Evolutionary conservation across 164 flowering plant species (phyloP).

Genomic region (Cinnamomum micranthum): DNA sequence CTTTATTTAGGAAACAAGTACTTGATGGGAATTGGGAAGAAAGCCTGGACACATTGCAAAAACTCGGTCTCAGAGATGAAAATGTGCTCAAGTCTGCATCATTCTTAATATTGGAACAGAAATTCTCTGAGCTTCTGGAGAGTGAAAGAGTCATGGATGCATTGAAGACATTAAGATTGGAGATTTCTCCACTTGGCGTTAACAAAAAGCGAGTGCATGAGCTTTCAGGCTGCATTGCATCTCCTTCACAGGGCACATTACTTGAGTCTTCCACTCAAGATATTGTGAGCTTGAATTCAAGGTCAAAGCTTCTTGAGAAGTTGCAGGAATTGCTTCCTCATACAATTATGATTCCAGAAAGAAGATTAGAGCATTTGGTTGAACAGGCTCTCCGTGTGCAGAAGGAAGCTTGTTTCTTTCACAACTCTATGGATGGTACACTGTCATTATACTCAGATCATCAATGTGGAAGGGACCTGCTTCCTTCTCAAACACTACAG

Average conservation of each 20-base stretch:
- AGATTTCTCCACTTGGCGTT: conserved; percentile 64
- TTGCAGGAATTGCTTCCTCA: conserved; percentile 75
- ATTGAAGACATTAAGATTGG: conserved; percentile 55
- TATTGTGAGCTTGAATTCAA: conserved; percentile 27
- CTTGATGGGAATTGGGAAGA: conserved; percentile 75
- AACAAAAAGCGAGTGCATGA: conserved; percentile 52
- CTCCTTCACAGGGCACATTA: conserved; percentile 28
- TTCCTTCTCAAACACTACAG: conserved; percentile 79
- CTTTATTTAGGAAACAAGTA: conserved; percentile 51
- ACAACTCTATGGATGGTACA: conserved; percentile 59
- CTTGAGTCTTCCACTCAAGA: conserved; percentile 30
- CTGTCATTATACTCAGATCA: conserved; percentile 76
- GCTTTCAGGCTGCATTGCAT: conserved; percentile 53
- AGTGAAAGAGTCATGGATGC: conserved; percentile 55
- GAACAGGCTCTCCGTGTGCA: conserved; percentile 79
- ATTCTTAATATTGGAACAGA: conserved; percentile 72
- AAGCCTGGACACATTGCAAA: conserved; percentile 55
- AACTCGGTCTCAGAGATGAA: conserved; percentile 51
- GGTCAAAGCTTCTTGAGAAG: conserved; percentile 47
- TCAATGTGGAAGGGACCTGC: conserved; percentile 69
- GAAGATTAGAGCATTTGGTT: conserved; percentile 71
- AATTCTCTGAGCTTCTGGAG: conserved; percentile 58
- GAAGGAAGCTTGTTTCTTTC: conserved; percentile 66
- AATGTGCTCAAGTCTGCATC: conserved; percentile 51
- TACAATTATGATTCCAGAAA: conserved; percentile 56